Evolutionary conservation across 1,284 basidiomycete species (phyloP).

Genomic region (Marasmius tenuissimus): DNA sequence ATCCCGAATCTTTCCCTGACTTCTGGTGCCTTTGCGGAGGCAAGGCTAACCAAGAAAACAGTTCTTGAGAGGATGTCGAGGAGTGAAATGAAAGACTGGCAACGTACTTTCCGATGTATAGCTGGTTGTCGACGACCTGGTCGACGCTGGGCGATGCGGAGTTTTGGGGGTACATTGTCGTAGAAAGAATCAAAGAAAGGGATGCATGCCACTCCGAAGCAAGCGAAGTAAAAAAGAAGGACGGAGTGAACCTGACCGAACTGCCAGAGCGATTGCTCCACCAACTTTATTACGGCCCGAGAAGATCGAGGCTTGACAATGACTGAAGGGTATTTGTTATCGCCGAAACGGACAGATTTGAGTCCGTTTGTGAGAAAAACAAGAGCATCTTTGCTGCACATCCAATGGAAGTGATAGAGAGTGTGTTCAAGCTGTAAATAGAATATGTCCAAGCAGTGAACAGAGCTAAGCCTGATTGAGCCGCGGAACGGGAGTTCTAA

Average conservation of each 20-base stretch:
- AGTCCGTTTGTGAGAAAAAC: no score
- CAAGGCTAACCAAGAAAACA: constrained; percentile 35
- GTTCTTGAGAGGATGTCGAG: background rate
- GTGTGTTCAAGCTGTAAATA: no score
- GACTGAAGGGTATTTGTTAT: no score
- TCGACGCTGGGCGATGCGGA: constrained; percentile 18
- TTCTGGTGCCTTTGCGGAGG: constrained; percentile 44
- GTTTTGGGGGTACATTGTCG: constrained; percentile 1
- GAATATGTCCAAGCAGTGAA: no score
- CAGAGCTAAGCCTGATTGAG: no score
- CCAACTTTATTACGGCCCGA: background rate
- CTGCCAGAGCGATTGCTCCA: background rate
- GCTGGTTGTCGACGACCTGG: constrained; percentile 30
- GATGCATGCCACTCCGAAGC: background rate
- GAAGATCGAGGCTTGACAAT: no score
- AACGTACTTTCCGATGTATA: constrained; percentile 44
- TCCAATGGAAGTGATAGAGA: no score
- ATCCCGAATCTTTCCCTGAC: constrained; percentile 41
- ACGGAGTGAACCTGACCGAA: background rate
- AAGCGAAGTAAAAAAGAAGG: background rate
- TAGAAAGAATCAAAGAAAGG: background rate
- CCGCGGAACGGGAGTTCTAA: no score
- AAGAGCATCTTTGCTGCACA: no score
- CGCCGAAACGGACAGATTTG: no score
- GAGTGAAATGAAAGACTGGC: background rate